Evolutionary conservation across 2,329 filamentous ascomycete species (phyloP), one percentile per base, ranked within the genome.

Genomic region (Trichophaea hybrida): DNA sequence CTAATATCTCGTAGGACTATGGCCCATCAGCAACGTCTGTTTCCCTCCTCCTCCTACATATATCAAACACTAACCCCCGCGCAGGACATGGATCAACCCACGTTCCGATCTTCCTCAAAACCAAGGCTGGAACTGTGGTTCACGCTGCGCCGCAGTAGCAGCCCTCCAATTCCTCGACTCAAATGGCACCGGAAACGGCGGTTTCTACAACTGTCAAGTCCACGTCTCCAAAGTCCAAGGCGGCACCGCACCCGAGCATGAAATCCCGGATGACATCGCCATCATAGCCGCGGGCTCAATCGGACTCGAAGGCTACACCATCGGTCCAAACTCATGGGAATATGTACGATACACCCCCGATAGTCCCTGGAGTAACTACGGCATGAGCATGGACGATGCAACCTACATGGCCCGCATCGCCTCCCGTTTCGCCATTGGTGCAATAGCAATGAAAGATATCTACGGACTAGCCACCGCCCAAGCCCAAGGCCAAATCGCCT

Each of bases 121-220:
- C 49, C 53, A 55, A 53, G 48, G n/a, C 5, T 53, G 38, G 37
- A n/a, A 46, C 7, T 65, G 63, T 40, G 64, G 64, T 10, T 51
- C 52, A n/a, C 62, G 64, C 4, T 66, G 64, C 31, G 62, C 50
- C 12, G 35, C 44, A 6, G 32, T 66, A 12, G 62, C 60, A 33
- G 60, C 62, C 12, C 62, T 65, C 37, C 57, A 65, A 12, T 66
- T 61, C 37, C 31, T 57, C 15, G 53, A 52, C 34, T 31, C 35
- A 6, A 40, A 58, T 35, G 7, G n/a, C 13, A n/a, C 31, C 2
- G 15, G 6, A 32, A 31, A 58, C 38, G 62, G 62, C 34, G 40
- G 33, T 38, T 61, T 66, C 31, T 66, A 61, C 52, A 58, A 61
- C 38, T 66, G 64, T 34, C 57, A 61, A 10, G 44, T 63, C n/a